A percentile compares a stretch with the other conserved stretches of the same genome.
Conservation (phyloP, 495 filamentous ascomycete genomes). For the Emericellopsis terricola region DNA sequence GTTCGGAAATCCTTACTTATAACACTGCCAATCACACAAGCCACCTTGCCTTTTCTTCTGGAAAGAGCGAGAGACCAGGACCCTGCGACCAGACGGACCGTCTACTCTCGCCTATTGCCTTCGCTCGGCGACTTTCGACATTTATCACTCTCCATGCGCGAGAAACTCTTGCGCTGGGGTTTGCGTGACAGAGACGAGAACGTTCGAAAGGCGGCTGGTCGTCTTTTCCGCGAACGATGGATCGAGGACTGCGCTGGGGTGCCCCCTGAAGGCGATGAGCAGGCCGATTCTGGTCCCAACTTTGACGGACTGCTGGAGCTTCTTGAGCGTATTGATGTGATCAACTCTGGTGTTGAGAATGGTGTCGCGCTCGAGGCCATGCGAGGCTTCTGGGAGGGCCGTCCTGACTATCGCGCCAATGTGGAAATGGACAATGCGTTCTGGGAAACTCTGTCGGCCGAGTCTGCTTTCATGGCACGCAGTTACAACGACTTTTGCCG, state of each 20-base stretch:
- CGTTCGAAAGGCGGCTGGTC: constrained; percentile 77
- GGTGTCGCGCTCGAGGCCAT: constrained; percentile 86
- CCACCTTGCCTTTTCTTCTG: constrained; percentile 76
- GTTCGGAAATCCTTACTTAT: constrained; percentile 75
- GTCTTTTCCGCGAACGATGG: constrained; percentile 87
- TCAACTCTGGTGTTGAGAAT: constrained; percentile 75
- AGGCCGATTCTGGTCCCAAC: constrained; percentile 31
- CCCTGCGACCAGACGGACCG: constrained; percentile 56
- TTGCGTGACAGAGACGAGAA: constrained; percentile 87
- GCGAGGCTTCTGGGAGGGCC: constrained; percentile 87
- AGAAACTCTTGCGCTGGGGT: constrained; percentile 92
- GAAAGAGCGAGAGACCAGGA: constrained; percentile 86
- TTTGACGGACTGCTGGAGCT: constrained; percentile 70
- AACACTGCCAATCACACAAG: constrained; percentile 65
- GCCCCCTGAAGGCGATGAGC: constrained; percentile 21
- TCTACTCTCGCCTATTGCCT: constrained; percentile 79
- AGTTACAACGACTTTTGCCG: constrained; percentile 91
- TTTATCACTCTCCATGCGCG: constrained; percentile 84
- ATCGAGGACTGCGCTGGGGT: constrained; percentile 73
- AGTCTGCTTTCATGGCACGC: constrained; percentile 71
- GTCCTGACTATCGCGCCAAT: constrained; percentile 73
- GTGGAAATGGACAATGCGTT: constrained; percentile 69
- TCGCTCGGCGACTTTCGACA: constrained; percentile 91
- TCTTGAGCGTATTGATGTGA: constrained; percentile 81
- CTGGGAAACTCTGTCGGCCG: constrained; percentile 73